Conservation (phyloP, 1,284 basidiomycete species). For the Pseudozyma sp. region DNA sequence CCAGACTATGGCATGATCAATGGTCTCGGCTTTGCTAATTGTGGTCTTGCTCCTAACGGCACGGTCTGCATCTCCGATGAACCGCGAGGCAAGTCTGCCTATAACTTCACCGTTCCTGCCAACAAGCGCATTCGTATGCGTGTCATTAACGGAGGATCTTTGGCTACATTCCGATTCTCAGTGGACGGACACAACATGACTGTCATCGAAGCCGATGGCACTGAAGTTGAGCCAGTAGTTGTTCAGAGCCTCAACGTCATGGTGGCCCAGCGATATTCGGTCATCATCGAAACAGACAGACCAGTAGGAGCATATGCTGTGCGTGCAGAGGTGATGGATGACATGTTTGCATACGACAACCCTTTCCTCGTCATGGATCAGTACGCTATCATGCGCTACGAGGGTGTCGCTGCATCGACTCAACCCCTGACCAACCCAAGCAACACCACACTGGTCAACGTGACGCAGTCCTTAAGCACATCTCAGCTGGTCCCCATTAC, state of each 20-base stretch:
- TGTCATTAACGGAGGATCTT: constrained; percentile 69
- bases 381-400: constrained; percentile 69
- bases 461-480: constrained; percentile 29
- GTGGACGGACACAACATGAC: constrained; percentile 72
- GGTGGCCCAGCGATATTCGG: constrained; percentile 72
- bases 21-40: constrained; percentile 69
- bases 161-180: constrained; percentile 67
- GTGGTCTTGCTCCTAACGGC: constrained; percentile 60
- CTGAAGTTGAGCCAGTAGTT: constrained; percentile 69
- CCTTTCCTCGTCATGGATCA: constrained; percentile 69
- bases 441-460: constrained; percentile 29
- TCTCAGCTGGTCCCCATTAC: constrained; percentile 36
- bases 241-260: constrained; percentile 70
- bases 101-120: constrained; percentile 56
- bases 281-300: constrained; percentile 68
- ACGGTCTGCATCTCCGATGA: constrained; percentile 40
- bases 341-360: constrained; percentile 69
- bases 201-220: constrained; percentile 73
- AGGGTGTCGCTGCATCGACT: constrained; percentile 60
- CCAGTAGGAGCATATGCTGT: constrained; percentile 59
- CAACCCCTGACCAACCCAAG: constrained; percentile 21
- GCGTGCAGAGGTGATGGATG: constrained; percentile 69
- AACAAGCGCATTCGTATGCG: constrained; percentile 73
- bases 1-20: constrained; percentile 73
- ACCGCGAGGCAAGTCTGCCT: constrained; percentile 26